These are phyloP conservation scores for Crithidia fasciculata DNA, from an alignment of 208 protist genomes.

Conservation along the genomic window DNA sequence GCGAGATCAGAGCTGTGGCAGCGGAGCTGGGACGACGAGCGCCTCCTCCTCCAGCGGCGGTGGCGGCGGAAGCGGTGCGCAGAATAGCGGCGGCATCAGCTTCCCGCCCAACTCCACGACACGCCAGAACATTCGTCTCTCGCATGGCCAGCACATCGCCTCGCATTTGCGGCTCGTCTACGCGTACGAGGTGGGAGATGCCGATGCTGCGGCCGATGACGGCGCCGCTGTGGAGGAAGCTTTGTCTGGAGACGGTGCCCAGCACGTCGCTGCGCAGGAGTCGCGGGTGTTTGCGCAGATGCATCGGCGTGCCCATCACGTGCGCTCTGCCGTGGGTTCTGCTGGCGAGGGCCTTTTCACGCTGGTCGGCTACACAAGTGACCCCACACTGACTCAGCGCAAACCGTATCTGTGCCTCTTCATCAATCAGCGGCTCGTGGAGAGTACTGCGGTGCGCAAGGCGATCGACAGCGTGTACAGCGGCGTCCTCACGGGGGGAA, in stretches of 20 bases:
- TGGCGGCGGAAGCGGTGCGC: conserved; percentile 2
- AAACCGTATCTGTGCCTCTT: conserved; percentile 81
- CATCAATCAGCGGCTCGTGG: conserved; percentile 88
- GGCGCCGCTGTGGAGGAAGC: background rate
- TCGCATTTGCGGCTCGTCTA: conserved; percentile 68
- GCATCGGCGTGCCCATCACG: conserved; percentile 22
- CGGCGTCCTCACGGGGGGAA: conserved; percentile 84
- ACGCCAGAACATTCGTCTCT: conserved; percentile 75
- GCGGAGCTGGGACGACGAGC: background rate
- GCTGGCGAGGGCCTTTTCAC: conserved; percentile 62
- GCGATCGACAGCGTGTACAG: conserved; percentile 92
- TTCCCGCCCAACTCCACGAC: conserved; percentile 73
- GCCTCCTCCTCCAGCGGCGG: background rate
- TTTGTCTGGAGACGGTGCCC: background rate
- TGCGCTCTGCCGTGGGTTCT: conserved; percentile 33
- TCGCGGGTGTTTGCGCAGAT: conserved; percentile 32
- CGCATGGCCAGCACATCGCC: conserved; percentile 54
- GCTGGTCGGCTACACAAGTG: conserved; percentile 82
- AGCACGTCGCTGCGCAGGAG: conserved; percentile 2
- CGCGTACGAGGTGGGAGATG: conserved; percentile 32
- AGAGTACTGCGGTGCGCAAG: conserved; percentile 79
- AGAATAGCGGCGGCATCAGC: conserved; percentile 36
- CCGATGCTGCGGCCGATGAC: background rate
- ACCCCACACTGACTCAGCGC: conserved; percentile 63
- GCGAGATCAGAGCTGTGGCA: conserved; percentile 35